Evolutionary conservation across 192 early-diverging fungal species (phyloP), one percentile per base, ranked within the genome.

Genomic region (Linnemannia elongata): DNA sequence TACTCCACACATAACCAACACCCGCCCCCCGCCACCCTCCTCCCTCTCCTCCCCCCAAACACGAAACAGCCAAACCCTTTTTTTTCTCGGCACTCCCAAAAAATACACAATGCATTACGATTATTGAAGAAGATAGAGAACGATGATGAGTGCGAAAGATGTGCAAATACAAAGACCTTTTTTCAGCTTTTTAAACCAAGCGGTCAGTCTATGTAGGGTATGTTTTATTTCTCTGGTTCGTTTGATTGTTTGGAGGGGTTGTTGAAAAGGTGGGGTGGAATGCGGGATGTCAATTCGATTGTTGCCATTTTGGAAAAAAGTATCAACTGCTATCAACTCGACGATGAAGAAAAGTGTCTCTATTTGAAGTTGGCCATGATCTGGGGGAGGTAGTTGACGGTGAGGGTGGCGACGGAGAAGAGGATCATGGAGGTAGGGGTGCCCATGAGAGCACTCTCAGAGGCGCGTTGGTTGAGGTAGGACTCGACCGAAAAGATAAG

Each of bases 401-500:
- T 49, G 39, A 85, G 39, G 3, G 83, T 57, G 5, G 83, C 80
- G 42, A 85, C 27, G 9, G 83, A 85, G 33, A 85, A 85, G 79
- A 86, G 35, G 63, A 86, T 81, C 8, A 79, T 86, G 35, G 84
- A 79, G 1, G 78, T 55, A 24, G 84, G 84, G 7, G 78, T 77
- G 1, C 84, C 84, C 75, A 86, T 71, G 9, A 86, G 71, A 39
- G 79, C 84, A 7, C 79, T 79, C 44, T 86, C 84, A 30, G 78
- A 80, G 39, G 84, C 78, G 17, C 84, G 78, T 41, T 86, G 84
- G 27, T 86, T 86, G 35, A 86, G 75, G 47, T 70, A 86, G 35
- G 84, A 86, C 27, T 86, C 84, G 17, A 86, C 75, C 17, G 84
- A 80, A 63, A 86, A 86, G 30, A 86, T 69, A 75, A 77, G 77